Evolutionary conservation across 2,329 filamentous ascomycete genomes (phyloP), one percentile per base, ranked within the genome.

Genomic region (Penicillium sp.): DNA sequence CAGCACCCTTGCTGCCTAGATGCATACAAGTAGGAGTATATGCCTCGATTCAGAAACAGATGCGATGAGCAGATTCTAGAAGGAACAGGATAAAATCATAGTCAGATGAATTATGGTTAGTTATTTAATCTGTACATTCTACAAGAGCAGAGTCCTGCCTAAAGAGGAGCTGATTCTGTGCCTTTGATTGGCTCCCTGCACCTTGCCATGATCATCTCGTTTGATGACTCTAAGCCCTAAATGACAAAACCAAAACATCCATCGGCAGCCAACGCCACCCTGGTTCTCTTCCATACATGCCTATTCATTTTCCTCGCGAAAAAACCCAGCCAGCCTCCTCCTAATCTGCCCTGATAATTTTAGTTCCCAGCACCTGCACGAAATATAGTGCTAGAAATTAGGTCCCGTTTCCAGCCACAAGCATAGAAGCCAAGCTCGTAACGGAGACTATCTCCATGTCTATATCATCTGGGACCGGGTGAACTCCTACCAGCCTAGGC

Each of bases 401-500:
- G 25, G 25, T 6, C 31, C 31, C 7, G 31, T 8, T 31, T 8
- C 31, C 31, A 31, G 31, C 8, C 8, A 5, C 31, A 54, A 17
- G 5, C 10, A 28, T 25, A 28, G 37, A 42, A 14, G 12, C 22
- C 11, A 42, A 25, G 10, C 11, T 37, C 17, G 34, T 20, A 53
- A 15, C 12, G 12, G n/a, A 42, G 22, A 34, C 3, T 8, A 5
- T 17, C 25, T 22, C 54, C 17, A 50, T 57, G 12, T 39, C 47
- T 12, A 61, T 64, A 61, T n/a, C 5, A 48, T 53, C 49, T 25
- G 37, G 50, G 56, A 55, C 66, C 15, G 52, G 41, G 28, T 14
- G 47, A 6, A 59, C 63, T 66, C 62, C 57, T 50, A 54, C 39
- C 28, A 53, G 34, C 54, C 63, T 41, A 42, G 57, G n/a, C 47